Evolutionary conservation across 2,329 filamentous ascomycete species (phyloP).

Genomic region (Dendrostoma leiphaemia): DNA sequence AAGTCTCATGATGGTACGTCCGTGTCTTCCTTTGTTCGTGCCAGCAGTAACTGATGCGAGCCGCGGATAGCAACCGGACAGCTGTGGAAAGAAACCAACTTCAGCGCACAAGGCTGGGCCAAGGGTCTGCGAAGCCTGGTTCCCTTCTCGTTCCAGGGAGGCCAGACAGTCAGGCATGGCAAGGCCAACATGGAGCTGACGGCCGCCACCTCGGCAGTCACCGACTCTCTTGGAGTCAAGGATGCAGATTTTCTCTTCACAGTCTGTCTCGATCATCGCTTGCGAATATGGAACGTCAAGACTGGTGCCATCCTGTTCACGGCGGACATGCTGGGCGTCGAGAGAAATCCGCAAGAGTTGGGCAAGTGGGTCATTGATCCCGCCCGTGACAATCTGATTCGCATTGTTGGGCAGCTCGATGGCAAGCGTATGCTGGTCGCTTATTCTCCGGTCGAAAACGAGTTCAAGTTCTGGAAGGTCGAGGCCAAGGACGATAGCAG

Average conservation of each 20-base stretch:
- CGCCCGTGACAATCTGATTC: constrained; percentile 72
- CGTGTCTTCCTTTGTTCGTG: background rate
- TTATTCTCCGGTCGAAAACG: constrained; percentile 82
- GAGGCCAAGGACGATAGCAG: constrained; percentile 59
- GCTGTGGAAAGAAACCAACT: constrained; percentile 71
- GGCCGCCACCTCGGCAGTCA: constrained; percentile 62
- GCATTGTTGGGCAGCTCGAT: constrained; percentile 60
- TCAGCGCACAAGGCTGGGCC: constrained; percentile 71
- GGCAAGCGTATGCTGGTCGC: constrained; percentile 66
- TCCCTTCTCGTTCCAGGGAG: constrained; percentile 65
- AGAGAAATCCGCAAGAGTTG: constrained; percentile 63
- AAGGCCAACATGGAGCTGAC: constrained; percentile 65
- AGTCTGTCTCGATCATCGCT: constrained; percentile 81
- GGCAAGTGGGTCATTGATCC: constrained; percentile 78
- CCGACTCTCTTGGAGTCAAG: constrained; percentile 49
- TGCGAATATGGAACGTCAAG: constrained; percentile 87
- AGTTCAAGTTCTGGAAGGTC: constrained; percentile 92
- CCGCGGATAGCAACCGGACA: constrained; percentile 26
- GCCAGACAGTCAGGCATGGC: constrained; percentile 62
- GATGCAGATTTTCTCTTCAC: constrained; percentile 64
- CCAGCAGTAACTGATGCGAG: background rate
- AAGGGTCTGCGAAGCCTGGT: constrained; percentile 65
- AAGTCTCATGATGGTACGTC: constrained; percentile 44
- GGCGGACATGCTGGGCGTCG: constrained; percentile 72
- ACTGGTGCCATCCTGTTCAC: constrained; percentile 75